Conservation (phyloP, 352 stramenopile genomes). For the Plasmopara halstedii region DNA sequence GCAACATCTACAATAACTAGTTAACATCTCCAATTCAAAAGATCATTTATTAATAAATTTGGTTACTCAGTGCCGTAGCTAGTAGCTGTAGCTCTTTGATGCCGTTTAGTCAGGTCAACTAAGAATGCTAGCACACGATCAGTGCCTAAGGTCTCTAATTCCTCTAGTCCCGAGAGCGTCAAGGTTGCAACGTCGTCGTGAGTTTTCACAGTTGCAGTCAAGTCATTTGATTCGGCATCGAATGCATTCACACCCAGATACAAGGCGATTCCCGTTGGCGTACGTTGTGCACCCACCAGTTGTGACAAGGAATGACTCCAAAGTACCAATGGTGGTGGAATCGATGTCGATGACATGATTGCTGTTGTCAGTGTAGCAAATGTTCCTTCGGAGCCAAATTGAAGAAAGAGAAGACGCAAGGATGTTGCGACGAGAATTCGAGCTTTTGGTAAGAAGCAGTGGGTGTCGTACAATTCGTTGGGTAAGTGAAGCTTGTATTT, state of each 20-base stretch:
- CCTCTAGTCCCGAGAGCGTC: slow-evolving; percentile 17
- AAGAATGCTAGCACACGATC: slow-evolving; percentile 19
- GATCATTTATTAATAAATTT: slow-evolving; percentile 6
- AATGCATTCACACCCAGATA: slow-evolving; percentile 14
- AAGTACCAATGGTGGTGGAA: slow-evolving; percentile 20
- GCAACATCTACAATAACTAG: slow-evolving; percentile 7
- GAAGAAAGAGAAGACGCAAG: slow-evolving; percentile 50
- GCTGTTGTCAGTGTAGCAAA: slow-evolving; percentile 22
- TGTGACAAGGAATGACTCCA: slow-evolving; percentile 23
- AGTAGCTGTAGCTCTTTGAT: slow-evolving; percentile 20
- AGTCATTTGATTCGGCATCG: slow-evolving; percentile 5
- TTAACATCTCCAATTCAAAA: slow-evolving; percentile 1
- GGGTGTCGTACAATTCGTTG: slow-evolving; percentile 73
- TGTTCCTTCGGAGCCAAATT: slow-evolving; percentile 23
- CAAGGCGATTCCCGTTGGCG: slow-evolving; percentile 13
- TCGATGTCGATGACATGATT: slow-evolving; percentile 25
- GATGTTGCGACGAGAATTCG: slow-evolving; percentile 70
- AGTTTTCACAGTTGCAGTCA: slow-evolving; percentile 6
- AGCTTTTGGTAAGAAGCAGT: slow-evolving; percentile 57
- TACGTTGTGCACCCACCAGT: slow-evolving; percentile 18
- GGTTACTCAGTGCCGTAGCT: slow-evolving; percentile 13
- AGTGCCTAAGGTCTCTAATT: slow-evolving; percentile 11
- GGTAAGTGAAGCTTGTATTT: slow-evolving; percentile 37
- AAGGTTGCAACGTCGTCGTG: slow-evolving; percentile 15
- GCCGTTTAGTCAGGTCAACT: slow-evolving; percentile 17